Evolutionary conservation across 2,329 filamentous ascomycete genomes (phyloP), one percentile per base, ranked within the genome.

Genomic region (Zelopaecilomyces penicillatus): DNA sequence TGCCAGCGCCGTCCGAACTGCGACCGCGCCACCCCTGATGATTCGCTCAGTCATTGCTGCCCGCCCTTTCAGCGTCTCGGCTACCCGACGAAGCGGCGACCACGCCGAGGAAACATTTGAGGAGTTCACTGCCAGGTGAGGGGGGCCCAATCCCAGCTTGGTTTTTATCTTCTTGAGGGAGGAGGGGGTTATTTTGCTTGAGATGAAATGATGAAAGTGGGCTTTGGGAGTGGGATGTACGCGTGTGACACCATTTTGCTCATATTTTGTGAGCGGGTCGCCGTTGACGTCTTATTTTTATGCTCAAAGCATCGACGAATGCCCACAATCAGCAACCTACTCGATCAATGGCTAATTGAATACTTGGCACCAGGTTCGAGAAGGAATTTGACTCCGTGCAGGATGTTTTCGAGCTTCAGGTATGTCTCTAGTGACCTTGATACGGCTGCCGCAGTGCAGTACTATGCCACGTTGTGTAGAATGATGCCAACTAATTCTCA

Each of bases 321-420:
- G 19, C 2, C 19, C 19, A 19, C 19, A 19, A 19, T 19, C 2
- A 19, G 19, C 19, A 19, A 19, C 19, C 3, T 6, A 34, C 9
- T 10, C 10, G 30, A 35, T 49, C 58, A 60, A 61, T 61, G 52
- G 56, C 59, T 60, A 50, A 61, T 52, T 37, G 37, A 41, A 42
- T 43, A 44, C 42, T 43, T 45, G 41, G 26, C 33, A 43, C 63
- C 66, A 98, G 93, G 75, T 98, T 95, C 66, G 93, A 98, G 81
- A 96, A 96, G 82, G 93, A 98, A 75, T 98, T 98, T 65, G 91
- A 98, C 53, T 72, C 74, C 64, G 93, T 98, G 56, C 88, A 97
- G 74, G 93, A 98, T 75, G 91, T 97, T 65, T 98, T 98, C 70
- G 93, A 98, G 83, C 88, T 98, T 65, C 90, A 96, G 88, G 90